Evolutionary conservation across 352 stramenopile species (phyloP), one percentile per base, ranked within the genome.

Genomic region (Globisporangium solare): DNA sequence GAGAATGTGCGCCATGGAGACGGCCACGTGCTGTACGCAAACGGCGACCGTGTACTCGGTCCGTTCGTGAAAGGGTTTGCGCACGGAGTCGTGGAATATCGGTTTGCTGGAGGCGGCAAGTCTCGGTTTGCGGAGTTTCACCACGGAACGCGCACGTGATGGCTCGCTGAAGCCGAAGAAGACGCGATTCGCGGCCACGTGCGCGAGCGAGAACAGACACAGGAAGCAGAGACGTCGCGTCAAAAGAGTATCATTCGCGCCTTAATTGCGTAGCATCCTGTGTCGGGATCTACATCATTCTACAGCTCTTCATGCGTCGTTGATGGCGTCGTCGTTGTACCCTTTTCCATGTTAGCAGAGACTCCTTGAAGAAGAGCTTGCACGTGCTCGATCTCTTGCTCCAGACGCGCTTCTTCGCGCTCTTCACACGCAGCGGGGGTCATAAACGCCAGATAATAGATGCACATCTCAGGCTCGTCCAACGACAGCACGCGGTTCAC

Each of bases 391-490:
- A 64, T 53, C 31, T 58, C 61, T 2, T 62, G 27, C 35, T 61
- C 58, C 15, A 56, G 10, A 6, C 32, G 6, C 24, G 48, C 32
- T 21, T 68, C 40, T 56, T 84, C 56, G 5, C 35, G 31, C 12
- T 18, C 20, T 15, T 66, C 61, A 51, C 81, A 94, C 8, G 76
- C 79, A 2, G 77, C 81, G 0, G 81, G 77, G 0, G 81, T 87
- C 52, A 70, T 83, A 53, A 98, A 95, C 46, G 54, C 60, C 50
- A 97, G 73, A 14, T 82, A 72, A 66, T 98, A 98, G 32, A 83
- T 61, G 58, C 93, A 98, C 63, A 94, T 97, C 52, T 94, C 75
- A 27, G 82, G 77, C 68, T 98, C 93, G 50, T 97, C 83, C 7
- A 96, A 79, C 10, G 74, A 83, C n/a, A 94, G 13, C 1, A 98